Evolutionary conservation across 139 green algal genomes (phyloP), one percentile per base, ranked within the genome.

Genomic region (Ettlia oleoabundans): DNA sequence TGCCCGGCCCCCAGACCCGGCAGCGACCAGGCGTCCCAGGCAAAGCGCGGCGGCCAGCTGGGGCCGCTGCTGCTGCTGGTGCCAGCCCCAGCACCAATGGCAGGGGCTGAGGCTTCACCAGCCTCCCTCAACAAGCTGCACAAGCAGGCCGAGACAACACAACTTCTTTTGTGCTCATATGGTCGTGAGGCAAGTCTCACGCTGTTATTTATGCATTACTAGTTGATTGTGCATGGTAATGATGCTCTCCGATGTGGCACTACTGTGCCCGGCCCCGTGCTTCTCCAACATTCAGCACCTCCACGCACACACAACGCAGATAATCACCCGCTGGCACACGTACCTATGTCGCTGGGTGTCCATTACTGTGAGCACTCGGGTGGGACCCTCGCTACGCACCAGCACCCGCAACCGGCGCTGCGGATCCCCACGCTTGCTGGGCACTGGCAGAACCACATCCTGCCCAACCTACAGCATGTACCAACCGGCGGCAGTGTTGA

Each of bases 311-410:
- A n/a, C n/a, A n/a, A n/a, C n/a, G n/a, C n/a, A n/a, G n/a, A n/a
- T n/a, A n/a, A n/a, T n/a, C n/a, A n/a, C n/a, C n/a, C n/a, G n/a
- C n/a, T n/a, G n/a, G n/a, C n/a, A n/a, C n/a, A n/a, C n/a, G n/a
- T n/a, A n/a, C n/a, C 42, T 74, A 80, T 93, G 89, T 1, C 80
- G 78, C 30, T 83, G n/a, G 3, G 72, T 43, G 78, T 95, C 91
- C 0, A 91, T 42, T 4, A 96, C 80, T 0, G 74, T 51, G 0
- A 96, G 89, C 42, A 96, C 93, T 21, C 92, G 81, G 26, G 87
- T 95, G 28, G 93, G 93, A 2, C 93, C 93, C 42, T 96, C 92
- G 4, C 90, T 91, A 28, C 65, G 78, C 19, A 94, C 77, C 0
- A 84, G 55, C 32, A 93, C 82, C n/a, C 83, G 82, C 47, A 95